phyloP scores from a whole-genome alignment of 441 rosid genomes.

The Croton setiger region DNA sequence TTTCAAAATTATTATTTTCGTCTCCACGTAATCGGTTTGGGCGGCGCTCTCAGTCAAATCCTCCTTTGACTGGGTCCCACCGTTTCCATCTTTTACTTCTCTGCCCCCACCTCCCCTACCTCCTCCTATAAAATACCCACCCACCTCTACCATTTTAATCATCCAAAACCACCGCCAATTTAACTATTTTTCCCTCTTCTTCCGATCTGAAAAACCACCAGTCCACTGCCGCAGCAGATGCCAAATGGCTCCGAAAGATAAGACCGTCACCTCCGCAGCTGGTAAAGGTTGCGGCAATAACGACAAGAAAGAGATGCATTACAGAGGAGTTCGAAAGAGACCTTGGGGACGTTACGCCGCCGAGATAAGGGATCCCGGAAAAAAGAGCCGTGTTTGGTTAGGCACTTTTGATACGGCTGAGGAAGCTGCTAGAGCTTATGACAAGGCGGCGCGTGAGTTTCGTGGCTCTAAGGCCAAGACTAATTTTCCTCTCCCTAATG shows the following conservation, averaged over 20 bases:
- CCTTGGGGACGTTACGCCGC: slow-evolving; percentile 91
- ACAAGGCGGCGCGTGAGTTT: slow-evolving; percentile 51
- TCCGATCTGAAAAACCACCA: too few relatives aligned
- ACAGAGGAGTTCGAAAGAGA: slow-evolving; percentile 75
- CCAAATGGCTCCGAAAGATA: slow-evolving; percentile 43
- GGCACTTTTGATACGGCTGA: slow-evolving; percentile 80
- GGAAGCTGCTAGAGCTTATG: slow-evolving; percentile 80
- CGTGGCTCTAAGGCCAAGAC: slow-evolving; percentile 80
- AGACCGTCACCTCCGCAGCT: neutral
- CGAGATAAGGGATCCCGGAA: slow-evolving; percentile 75
- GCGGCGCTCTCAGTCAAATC: slow-evolving; percentile 65
- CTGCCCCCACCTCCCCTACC: too few relatives aligned
- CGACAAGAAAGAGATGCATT: slow-evolving; percentile 42
- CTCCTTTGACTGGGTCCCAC: slow-evolving; percentile 38
- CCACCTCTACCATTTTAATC: too few relatives aligned
- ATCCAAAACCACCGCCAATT: too few relatives aligned
- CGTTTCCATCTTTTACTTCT: too few relatives aligned
- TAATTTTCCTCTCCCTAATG: slow-evolving; percentile 40
- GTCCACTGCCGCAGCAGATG: too few relatives aligned
- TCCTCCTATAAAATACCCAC: slow-evolving; percentile 3
- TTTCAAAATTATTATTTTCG: slow-evolving; percentile 25
- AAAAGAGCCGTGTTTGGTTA: slow-evolving; percentile 77
- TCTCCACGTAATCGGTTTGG: slow-evolving; percentile 30
- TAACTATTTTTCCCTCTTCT: too few relatives aligned
- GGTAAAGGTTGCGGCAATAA: slow-evolving; percentile 2